Percentiles rank a stretch among this genome's conserved stretches.
phyloP scores from a whole-genome alignment of 2,329 filamentous ascomycete species.

The Pseudodiploospora longispora region DNA sequence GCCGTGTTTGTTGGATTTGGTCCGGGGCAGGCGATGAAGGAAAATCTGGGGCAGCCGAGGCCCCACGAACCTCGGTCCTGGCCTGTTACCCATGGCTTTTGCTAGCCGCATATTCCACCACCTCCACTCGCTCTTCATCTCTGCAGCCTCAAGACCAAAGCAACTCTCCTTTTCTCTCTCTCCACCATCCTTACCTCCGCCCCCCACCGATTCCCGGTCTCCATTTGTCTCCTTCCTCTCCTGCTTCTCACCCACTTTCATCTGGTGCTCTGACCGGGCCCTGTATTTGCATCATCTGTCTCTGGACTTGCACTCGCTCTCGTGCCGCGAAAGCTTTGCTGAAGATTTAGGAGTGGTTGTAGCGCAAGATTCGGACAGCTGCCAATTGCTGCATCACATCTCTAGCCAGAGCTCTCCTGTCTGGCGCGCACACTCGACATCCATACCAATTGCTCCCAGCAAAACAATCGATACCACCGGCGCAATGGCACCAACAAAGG shows the following conservation, averaged over 20 bases:
- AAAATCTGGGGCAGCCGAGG: constrained; percentile 13
- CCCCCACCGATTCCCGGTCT: background rate
- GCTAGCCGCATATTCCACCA: constrained; percentile 6
- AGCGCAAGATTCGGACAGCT: too few relatives aligned
- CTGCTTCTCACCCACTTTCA: background rate
- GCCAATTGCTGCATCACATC: too few relatives aligned
- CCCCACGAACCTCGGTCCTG: constrained; percentile 12
- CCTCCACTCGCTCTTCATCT: constrained; percentile 1
- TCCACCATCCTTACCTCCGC: background rate
- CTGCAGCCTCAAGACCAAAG: constrained; percentile 1
- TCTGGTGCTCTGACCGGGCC: constrained; percentile 1
- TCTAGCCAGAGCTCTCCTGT: too few relatives aligned
- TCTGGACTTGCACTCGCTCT: constrained; percentile 6
- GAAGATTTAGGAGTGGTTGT: background rate
- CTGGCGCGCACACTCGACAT: background rate
- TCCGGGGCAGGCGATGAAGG: background rate
- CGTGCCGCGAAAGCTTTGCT: constrained; percentile 1
- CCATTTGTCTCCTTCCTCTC: constrained; percentile 1
- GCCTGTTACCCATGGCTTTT: background rate
- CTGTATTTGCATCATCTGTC: constrained; percentile 9
- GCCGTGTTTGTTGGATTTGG: too few relatives aligned
- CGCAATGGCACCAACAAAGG: constrained; percentile 25
- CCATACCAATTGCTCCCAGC: constrained; percentile 4
- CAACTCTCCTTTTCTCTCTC: constrained; percentile 1
- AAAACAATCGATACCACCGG: background rate